Percentiles rank a stretch among this genome's conserved stretches.
phyloP scores from a whole-genome alignment of 306 rosid species.

The Boehmeria nivea region DNA sequence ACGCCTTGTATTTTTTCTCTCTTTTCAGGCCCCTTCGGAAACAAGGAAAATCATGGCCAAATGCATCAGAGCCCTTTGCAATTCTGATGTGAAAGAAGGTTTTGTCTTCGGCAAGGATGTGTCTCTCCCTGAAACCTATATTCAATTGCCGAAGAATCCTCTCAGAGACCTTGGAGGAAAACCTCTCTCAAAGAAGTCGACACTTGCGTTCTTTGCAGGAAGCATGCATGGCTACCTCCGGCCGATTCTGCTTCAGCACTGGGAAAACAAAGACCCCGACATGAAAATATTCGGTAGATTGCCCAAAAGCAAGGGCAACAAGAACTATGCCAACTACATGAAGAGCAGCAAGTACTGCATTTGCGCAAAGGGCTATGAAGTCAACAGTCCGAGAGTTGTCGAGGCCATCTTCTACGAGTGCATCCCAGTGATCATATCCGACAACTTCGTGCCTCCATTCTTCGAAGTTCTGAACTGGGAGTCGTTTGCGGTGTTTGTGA shows the following conservation, averaged over 20 bases:
- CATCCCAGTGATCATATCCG: constrained; percentile 87
- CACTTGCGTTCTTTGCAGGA: constrained; percentile 82
- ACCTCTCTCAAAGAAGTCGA: constrained; percentile 60
- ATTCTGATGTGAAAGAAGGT: constrained; percentile 78
- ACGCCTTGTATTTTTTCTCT: neutral
- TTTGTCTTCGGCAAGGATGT: constrained; percentile 84
- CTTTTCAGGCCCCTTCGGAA: constrained; percentile 78
- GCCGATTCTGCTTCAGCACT: constrained; percentile 56
- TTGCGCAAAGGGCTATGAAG: constrained; percentile 91
- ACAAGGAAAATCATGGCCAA: constrained; percentile 56
- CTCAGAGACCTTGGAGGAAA: constrained; percentile 56
- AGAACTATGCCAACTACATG: constrained; percentile 56
- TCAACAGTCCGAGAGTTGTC: constrained; percentile 87
- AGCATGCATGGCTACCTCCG: constrained; percentile 79
- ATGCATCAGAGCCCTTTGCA: constrained; percentile 87
- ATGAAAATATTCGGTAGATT: constrained; percentile 63
- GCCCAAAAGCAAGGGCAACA: constrained; percentile 49
- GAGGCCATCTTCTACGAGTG: constrained; percentile 81
- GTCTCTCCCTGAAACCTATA: constrained; percentile 84
- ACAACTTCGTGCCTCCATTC: constrained; percentile 89
- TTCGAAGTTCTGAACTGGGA: constrained; percentile 85
- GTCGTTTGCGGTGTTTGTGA: constrained; percentile 76
- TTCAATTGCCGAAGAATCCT: constrained; percentile 52
- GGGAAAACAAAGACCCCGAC: constrained; percentile 87
- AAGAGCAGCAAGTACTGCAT: constrained; percentile 89